phyloP scores from a whole-genome alignment of 2,329 filamentous ascomycete species.

The Trichophyton mentagrophytes region DNA sequence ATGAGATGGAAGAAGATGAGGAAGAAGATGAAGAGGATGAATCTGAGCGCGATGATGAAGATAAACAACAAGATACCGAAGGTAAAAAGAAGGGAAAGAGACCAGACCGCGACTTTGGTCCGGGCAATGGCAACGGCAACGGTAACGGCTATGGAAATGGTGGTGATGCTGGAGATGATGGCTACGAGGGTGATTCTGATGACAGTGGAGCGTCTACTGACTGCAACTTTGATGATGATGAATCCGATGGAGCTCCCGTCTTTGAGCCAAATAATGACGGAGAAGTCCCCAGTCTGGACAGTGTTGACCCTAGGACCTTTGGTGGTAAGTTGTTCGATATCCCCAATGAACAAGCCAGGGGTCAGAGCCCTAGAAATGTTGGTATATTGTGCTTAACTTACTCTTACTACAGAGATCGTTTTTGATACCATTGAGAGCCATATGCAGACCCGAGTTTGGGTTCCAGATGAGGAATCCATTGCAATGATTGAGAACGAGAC shows the following conservation, averaged over 20 bases:
- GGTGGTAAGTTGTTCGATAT: background rate
- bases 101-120: background rate
- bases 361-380: background rate
- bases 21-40: background rate
- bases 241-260: constrained; percentile 9
- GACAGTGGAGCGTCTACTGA: background rate
- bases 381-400: background rate
- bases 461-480: background rate
- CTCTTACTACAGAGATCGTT: background rate
- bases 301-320: background rate
- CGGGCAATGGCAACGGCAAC: background rate
- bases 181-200: background rate
- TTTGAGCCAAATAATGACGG: background rate
- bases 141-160: background rate
- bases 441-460: background rate
- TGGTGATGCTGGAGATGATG: background rate
- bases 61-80: background rate
- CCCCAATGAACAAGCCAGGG: background rate
- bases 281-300: background rate
- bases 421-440: background rate
- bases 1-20: background rate
- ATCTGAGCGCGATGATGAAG: background rate
- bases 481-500: background rate
- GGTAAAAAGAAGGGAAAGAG: background rate
- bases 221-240: constrained; percentile 9